Evolutionary conservation across 306 rosid genomes (phyloP), one percentile per base, ranked within the genome.

Genomic region (Dryas alaskensis): DNA sequence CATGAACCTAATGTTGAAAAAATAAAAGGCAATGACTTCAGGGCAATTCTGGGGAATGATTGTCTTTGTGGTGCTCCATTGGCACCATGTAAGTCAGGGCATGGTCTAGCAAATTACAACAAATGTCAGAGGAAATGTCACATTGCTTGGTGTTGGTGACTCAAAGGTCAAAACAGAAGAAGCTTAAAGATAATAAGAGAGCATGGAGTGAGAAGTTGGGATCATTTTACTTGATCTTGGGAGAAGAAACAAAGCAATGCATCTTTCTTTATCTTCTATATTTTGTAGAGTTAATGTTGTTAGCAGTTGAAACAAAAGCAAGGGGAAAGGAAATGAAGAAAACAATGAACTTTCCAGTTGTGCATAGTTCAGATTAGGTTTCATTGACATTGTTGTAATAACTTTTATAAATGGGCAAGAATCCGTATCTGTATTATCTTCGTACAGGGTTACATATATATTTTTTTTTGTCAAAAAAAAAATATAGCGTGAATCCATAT

Each of bases 21-120:
- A 22, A 22, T 22, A 22, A 22, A 22, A 22, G 22, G 22, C 22
- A 22, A 22, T 22, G 22, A 22, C 22, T 22, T 22, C 22, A 22
- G 22, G 22, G 22, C 22, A 22, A 22, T 91, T 67, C 40, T 71
- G 7, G 96, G 93, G 17, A 93, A 93, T 63, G 96, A 87, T 70
- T 85, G 97, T 70, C 81, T 93, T 42, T 93, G 98, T 22, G 96
- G 98, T 57, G 9, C 89, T 70, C 98, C 98, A 25, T 68, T 93
- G 73, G 73, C 71, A 12, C 79, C 87, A 0, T 93, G 98, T 79
- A 89, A 87, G 68, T 4, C 37, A 1, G 2, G 16, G 3, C 1
- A 22, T 22, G 22, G 22, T 22, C 22, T 22, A 22, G 22, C 22
- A 22, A 22, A 22, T 22, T 0, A 12, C 19, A 7, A 22, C 43